Evolutionary conservation across 805 yeast genomes (phyloP).

Genomic region (Vanderwaltozyma polyspora): DNA sequence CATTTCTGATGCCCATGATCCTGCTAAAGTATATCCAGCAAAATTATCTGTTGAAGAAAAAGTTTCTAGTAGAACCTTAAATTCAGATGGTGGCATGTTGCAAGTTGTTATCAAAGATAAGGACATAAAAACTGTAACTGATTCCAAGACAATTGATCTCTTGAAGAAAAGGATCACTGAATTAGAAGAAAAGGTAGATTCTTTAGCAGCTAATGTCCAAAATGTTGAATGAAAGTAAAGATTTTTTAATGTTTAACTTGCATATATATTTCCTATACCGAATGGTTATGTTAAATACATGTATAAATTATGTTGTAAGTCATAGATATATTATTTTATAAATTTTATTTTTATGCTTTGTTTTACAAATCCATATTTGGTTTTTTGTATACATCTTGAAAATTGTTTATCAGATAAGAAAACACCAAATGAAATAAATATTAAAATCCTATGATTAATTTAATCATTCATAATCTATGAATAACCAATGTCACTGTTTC

Average conservation of each 20-base stretch:
- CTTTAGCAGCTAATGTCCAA: not conserved
- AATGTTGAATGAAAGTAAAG: not conserved
- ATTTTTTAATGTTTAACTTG: not conserved
- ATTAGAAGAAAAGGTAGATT: slow-evolving; percentile 8
- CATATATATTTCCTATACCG: too few species aligned
- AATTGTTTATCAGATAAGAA: too few species aligned
- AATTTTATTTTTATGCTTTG: too few species aligned
- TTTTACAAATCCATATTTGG: too few species aligned
- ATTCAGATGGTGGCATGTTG: not conserved
- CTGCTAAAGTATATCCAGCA: slow-evolving; percentile 3
- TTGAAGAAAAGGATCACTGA: slow-evolving; percentile 16
- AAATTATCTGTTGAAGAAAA: slow-evolving; percentile 6
- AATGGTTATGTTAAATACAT: too few species aligned
- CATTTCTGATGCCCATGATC: slow-evolving; percentile 2
- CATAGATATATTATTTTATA: too few species aligned
- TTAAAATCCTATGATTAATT: too few species aligned
- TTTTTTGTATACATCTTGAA: too few species aligned
- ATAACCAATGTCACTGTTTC: too few species aligned
- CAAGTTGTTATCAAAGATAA: slow-evolving; percentile 1
- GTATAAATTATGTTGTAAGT: too few species aligned
- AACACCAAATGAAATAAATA: too few species aligned
- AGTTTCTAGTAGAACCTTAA: not conserved
- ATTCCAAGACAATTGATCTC: slow-evolving; percentile 5
- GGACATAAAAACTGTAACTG: slow-evolving; percentile 1
- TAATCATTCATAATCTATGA: too few species aligned